phyloP scores from a whole-genome alignment of 768 basidiomycete species.

The Trametes maxima region DNA sequence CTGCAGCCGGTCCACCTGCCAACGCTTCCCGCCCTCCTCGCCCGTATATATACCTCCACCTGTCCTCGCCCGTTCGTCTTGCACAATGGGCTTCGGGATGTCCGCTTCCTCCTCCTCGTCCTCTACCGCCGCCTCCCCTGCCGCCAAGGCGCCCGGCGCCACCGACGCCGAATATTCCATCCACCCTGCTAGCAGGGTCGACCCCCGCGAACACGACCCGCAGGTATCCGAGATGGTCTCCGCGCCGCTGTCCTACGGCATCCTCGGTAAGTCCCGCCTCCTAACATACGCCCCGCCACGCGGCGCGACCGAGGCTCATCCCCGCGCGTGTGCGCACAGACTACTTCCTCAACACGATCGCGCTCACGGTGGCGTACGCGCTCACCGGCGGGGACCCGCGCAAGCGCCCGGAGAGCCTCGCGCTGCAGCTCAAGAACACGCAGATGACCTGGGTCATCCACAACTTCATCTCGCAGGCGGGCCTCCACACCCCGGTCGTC shows the following conservation, averaged over 20 bases:
- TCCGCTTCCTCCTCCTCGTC: background rate
- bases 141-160: background rate
- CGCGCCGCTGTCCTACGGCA: conserved; percentile 1
- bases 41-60: background rate
- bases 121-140: background rate
- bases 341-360: conserved; percentile 17
- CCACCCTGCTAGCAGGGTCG: conserved; percentile 17
- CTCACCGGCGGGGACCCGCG: background rate
- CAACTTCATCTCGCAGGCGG: conserved; percentile 18
- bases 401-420: background rate
- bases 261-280: conserved; percentile 17
- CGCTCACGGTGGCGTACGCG: conserved; percentile 12
- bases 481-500: conserved; percentile 26
- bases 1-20: background rate
- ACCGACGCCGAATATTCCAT: background rate
- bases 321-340: conserved; percentile 12
- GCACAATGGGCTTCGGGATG: conserved; percentile 3
- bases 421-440: conserved; percentile 10
- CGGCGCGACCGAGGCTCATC: background rate
- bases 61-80: background rate
- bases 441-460: conserved; percentile 15
- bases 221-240: conserved; percentile 6
- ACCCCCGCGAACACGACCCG: background rate
- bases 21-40: background rate
- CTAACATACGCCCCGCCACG: background rate